Evolutionary conservation across 1,139 yeast genomes (phyloP), one percentile per base, ranked within the genome.

Genomic region (Hemisphaericaspora xylofermentans): DNA sequence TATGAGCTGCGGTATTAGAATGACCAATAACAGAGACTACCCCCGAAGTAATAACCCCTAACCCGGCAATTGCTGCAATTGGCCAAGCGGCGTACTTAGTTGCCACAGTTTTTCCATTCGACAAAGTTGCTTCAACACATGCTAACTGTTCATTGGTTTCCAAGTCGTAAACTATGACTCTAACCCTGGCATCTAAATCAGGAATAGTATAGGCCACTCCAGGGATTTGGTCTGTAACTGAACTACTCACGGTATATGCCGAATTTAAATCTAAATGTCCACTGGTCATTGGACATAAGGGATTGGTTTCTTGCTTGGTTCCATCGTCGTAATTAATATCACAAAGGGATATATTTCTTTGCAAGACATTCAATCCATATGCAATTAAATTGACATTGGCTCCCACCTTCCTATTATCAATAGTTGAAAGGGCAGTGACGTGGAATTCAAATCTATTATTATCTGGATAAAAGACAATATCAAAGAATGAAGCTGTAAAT

Each of bases 11-110:
- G 2, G 98, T 91, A 48, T 83, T 81, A 26, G 95, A 82, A 60
- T 91, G 94, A 9, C 98, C 98, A 53, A 84, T 76, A 33, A 89
- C 82, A 0, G 96, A 88, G 35, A 88, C 81, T 40, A 88, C 78
- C 35, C 96, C 96, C 1, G 97, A 87, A 5, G 94, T 84, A 40
- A 89, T 63, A 33, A 93, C 78, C 47, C 98, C 98, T 37, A 88
- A 62, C 38, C 96, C 95, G 2, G 96, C 80, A 35, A 93, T 78
- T 15, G 91, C 94, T 5, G 97, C 98, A 53, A 93, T 86, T 18
- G 96, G 96, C 98, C 98, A 94, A 7, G 96, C 78, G 4, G 96
- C 98, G 53, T 88, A 89, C 56, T 82, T 82, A 24, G 97, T 89
- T 63, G 91, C 95, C 28, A 93, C 99, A 1, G 98, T 89, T 59